phyloP scores from a whole-genome alignment of 176 grass and related monocot species.

The Aegilops longissima region DNA sequence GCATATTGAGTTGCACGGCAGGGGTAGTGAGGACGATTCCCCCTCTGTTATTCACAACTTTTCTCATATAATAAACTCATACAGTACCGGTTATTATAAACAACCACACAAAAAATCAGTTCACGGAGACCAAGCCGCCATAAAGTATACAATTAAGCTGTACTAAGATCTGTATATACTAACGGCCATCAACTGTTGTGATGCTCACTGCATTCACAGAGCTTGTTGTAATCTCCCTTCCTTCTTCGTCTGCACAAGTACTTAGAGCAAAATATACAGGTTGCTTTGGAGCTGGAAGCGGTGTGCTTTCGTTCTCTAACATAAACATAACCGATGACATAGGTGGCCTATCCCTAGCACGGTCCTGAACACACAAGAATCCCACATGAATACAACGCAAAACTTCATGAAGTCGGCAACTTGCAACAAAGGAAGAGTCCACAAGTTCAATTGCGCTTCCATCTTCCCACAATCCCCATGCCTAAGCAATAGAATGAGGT shows the following conservation, averaged over 20 bases:
- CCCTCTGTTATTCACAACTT: not conserved
- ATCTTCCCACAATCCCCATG: slow-evolving; percentile 2
- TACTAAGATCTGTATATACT: not conserved
- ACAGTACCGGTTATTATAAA: not conserved
- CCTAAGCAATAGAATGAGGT: not conserved
- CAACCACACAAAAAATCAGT: not conserved
- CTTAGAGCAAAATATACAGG: not conserved
- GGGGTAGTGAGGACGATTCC: not conserved
- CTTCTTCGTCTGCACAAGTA: not conserved
- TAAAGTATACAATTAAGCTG: not conserved
- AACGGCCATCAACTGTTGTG: not conserved
- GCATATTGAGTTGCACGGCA: not conserved
- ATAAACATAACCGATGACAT: not conserved
- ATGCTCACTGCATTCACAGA: not conserved
- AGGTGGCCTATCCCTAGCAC: not conserved
- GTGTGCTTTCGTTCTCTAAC: not conserved
- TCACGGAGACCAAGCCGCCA: not conserved
- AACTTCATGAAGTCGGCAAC: not conserved
- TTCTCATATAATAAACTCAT: not conserved
- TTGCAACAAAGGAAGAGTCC: not conserved
- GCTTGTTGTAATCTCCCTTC: not conserved
- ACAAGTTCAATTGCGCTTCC: not conserved
- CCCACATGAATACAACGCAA: not conserved
- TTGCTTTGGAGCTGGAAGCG: not conserved
- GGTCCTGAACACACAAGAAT: slow-evolving; percentile 11